Percentiles rank a stretch among this genome's conserved stretches.
Conservation (phyloP, 2,329 filamentous ascomycete species). For the Aspergillus pseudotamarii region DNA sequence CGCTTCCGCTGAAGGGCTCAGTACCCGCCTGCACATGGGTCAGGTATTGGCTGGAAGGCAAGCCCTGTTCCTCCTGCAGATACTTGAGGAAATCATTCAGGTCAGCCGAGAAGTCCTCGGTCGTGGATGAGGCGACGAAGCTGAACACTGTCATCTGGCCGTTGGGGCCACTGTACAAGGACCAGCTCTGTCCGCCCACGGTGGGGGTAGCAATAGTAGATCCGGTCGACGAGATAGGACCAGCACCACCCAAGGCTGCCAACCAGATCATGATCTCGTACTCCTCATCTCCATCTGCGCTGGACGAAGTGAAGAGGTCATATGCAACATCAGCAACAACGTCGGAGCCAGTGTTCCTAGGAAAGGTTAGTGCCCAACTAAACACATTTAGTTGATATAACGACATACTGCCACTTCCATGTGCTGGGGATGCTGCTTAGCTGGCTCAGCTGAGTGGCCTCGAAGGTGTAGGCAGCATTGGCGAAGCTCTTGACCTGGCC, state of each 20-base stretch:
- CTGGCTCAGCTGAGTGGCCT: constrained; percentile 33
- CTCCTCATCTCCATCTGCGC: constrained; percentile 49
- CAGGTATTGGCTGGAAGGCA: constrained; percentile 53
- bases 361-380: neutral
- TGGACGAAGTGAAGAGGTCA: constrained; percentile 61
- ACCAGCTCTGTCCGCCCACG: constrained; percentile 58
- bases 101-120: constrained; percentile 60
- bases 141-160: constrained; percentile 61
- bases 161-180: constrained; percentile 64
- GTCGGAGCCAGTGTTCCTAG: constrained; percentile 51
- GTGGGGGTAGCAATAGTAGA: constrained; percentile 56
- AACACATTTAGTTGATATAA: constrained; percentile 10
- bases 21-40: constrained; percentile 49
- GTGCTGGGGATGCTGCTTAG: constrained; percentile 48
- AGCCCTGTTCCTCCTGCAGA: constrained; percentile 46
- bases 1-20: constrained; percentile 38
- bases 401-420: constrained; percentile 48
- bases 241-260: constrained; percentile 58
- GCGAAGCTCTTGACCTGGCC: constrained; percentile 52
- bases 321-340: constrained; percentile 64
- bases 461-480: constrained; percentile 46
- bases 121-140: constrained; percentile 55
- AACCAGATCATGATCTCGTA: constrained; percentile 72
- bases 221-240: constrained; percentile 56
- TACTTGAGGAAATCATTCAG: constrained; percentile 61